Conservation (phyloP, 179 eudicot genomes). For the Drosera spatulata region DNA sequence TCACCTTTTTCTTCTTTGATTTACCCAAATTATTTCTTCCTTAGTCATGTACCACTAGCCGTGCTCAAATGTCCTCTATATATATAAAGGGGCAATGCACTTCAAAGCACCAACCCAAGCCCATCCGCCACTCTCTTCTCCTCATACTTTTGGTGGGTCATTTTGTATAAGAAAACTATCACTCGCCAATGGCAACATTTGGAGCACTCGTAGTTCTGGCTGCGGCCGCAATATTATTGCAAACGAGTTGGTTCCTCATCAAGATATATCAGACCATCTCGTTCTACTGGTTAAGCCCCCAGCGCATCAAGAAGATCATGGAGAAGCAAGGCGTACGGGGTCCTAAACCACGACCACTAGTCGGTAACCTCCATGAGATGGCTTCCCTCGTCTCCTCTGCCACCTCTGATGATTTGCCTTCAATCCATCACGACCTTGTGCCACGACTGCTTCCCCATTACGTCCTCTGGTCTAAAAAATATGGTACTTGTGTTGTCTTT, state of each 20-base stretch:
- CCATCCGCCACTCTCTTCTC: too few species aligned
- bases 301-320: constrained; percentile 64
- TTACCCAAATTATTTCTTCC: too few species aligned
- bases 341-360: constrained; percentile 58
- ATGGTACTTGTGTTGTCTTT: background rate
- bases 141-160: too few species aligned
- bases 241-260: constrained; percentile 18
- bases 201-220: constrained; percentile 6
- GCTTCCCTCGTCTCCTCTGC: constrained; percentile 44
- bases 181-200: too few species aligned
- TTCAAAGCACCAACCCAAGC: too few species aligned
- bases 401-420: constrained; percentile 22
- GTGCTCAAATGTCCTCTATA: too few species aligned
- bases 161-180: too few species aligned
- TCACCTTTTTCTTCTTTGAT: too few species aligned
- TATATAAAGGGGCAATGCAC: too few species aligned
- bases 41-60: too few species aligned
- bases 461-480: constrained; percentile 32
- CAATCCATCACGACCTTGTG: constrained; percentile 15
- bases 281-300: constrained; percentile 56
- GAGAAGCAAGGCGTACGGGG: constrained; percentile 78
- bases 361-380: constrained; percentile 67
- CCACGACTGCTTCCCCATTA: constrained; percentile 71
- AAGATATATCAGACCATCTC: constrained; percentile 32
- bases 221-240: constrained; percentile 3